phyloP scores from a whole-genome alignment of 2,329 filamentous ascomycete species.

The Onygena corvina region DNA sequence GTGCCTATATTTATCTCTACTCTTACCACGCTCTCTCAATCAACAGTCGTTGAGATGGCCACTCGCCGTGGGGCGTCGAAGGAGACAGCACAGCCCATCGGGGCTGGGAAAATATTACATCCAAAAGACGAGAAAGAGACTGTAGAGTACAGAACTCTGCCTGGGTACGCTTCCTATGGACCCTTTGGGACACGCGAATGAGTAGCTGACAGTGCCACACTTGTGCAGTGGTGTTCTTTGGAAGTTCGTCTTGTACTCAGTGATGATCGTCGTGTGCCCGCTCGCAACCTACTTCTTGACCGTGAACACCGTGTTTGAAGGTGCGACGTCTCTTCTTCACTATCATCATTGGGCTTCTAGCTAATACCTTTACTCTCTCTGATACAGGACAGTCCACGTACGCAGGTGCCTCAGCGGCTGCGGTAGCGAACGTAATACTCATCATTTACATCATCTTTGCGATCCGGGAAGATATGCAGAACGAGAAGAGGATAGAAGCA shows the following conservation, averaged over 20 bases:
- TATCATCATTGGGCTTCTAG: constrained; percentile 8
- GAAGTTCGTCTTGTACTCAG: constrained; percentile 80
- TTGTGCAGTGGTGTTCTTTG: constrained; percentile 60
- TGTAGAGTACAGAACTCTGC: neutral
- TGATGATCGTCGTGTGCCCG: constrained; percentile 79
- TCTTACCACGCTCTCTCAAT: neutral
- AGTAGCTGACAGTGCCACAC: constrained; percentile 5
- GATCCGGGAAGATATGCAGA: constrained; percentile 73
- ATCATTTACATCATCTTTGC: constrained; percentile 85
- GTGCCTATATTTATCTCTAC: too few species aligned
- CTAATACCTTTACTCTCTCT: too few species aligned
- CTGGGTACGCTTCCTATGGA: neutral
- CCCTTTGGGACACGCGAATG: neutral
- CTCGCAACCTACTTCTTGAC: constrained; percentile 82
- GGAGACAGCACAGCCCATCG: neutral
- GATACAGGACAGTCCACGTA: constrained; percentile 72
- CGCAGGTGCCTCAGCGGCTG: constrained; percentile 70
- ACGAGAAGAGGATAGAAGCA: constrained; percentile 52
- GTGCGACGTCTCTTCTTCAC: constrained; percentile 36
- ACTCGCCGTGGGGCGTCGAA: constrained; percentile 1
- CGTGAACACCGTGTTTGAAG: constrained; percentile 62
- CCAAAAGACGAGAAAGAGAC: too few species aligned
- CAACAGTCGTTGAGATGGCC: neutral
- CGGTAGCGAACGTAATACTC: constrained; percentile 84
- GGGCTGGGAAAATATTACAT: neutral